Percentiles rank a stretch among this genome's conserved stretches.
Evolutionary conservation across 768 basidiomycete genomes (phyloP).

Genomic region (Boletus sp.): DNA sequence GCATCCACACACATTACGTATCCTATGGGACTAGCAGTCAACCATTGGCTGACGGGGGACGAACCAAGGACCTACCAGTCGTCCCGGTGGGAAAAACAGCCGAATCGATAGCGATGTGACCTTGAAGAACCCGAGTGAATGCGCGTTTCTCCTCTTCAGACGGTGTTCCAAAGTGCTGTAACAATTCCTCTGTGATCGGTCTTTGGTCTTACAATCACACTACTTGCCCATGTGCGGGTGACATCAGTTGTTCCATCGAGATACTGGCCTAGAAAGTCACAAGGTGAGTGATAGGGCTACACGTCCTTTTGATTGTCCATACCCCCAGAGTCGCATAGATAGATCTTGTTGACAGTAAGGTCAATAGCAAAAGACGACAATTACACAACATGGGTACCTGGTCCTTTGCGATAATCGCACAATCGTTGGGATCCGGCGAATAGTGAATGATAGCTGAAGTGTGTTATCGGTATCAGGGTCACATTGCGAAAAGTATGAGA

Average conservation of each 20-base stretch:
- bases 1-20: conserved; percentile 47
- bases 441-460: conserved; percentile 88
- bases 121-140: conserved; percentile 89
- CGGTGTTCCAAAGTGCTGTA: conserved; percentile 84
- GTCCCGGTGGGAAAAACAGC: conserved; percentile 81
- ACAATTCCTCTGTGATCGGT: neutral
- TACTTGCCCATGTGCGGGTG: conserved; percentile 77
- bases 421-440: conserved; percentile 68
- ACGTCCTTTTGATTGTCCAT: neutral
- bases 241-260: conserved; percentile 94
- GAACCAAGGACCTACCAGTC: conserved; percentile 45
- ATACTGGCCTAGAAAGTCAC: conserved; percentile 58
- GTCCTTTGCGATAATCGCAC: conserved; percentile 71
- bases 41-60: neutral
- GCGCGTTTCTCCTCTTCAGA: conserved; percentile 79
- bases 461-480: neutral
- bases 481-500: neutral
- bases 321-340: conserved; percentile 89
- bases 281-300: neutral
- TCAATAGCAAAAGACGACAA: conserved; percentile 24
- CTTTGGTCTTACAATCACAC: neutral
- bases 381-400: conserved; percentile 41
- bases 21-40: conserved; percentile 34
- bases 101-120: conserved; percentile 86
- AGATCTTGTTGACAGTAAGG: conserved; percentile 48